These are phyloP conservation scores for Leccinellum albellum DNA, from an alignment of 768 basidiomycete species.

Conservation along the genomic window DNA sequence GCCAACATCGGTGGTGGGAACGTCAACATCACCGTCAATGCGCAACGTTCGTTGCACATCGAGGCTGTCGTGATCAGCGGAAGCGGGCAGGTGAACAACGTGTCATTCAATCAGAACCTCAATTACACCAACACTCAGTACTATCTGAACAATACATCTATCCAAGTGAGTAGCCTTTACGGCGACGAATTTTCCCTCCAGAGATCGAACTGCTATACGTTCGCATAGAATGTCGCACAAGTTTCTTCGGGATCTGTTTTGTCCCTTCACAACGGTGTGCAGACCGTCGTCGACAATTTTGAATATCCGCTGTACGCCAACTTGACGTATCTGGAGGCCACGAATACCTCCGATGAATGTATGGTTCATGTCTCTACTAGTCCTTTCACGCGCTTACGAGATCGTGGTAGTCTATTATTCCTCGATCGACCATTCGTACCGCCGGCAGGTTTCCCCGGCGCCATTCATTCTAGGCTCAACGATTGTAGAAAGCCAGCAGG, in stretches of 20 bases:
- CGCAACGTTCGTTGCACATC: slow-evolving; percentile 53
- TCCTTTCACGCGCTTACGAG: slow-evolving; percentile 1
- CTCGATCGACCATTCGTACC: slow-evolving; percentile 65
- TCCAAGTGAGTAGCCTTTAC: slow-evolving; percentile 32
- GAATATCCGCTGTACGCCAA: slow-evolving; percentile 50
- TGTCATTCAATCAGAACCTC: slow-evolving; percentile 60
- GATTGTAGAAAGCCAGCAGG: slow-evolving; percentile 55
- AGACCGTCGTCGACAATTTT: slow-evolving; percentile 47
- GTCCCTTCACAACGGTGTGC: slow-evolving; percentile 48
- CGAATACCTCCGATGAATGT: slow-evolving; percentile 26
- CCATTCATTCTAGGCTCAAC: slow-evolving; percentile 57
- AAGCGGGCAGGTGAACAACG: slow-evolving; percentile 52
- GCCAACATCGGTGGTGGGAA: slow-evolving; percentile 44
- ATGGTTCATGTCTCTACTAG: background rate
- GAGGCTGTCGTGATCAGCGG: slow-evolving; percentile 60
- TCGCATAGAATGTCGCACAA: slow-evolving; percentile 46
- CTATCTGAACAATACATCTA: slow-evolving; percentile 45
- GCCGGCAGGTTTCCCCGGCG: slow-evolving; percentile 52
- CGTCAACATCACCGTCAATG: slow-evolving; percentile 60
- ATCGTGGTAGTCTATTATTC: slow-evolving; percentile 41
- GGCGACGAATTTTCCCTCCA: background rate
- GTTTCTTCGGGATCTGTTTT: slow-evolving; percentile 42
- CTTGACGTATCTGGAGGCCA: slow-evolving; percentile 30
- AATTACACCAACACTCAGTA: slow-evolving; percentile 60
- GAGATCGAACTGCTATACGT: background rate